phyloP scores from a whole-genome alignment of 116 monocot species.

The Iris pallida region DNA sequence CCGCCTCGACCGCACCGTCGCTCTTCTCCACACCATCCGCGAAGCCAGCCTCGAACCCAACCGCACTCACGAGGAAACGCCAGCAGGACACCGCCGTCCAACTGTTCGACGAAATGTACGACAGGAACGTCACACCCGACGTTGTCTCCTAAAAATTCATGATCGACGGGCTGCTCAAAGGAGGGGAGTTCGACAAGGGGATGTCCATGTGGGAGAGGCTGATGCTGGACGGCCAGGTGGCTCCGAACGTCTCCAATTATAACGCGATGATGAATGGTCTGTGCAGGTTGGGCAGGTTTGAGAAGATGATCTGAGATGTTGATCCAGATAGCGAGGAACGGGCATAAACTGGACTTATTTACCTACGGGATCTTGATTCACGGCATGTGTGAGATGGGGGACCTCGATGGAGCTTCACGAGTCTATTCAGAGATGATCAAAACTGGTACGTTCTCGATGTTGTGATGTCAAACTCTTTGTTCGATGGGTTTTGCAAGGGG shows the following conservation, averaged over 20 bases:
- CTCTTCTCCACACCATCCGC: conserved; percentile 21
- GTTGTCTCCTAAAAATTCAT: conserved; percentile 72
- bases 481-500: conserved; percentile 47
- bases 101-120: conserved; percentile 88
- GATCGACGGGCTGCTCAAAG: conserved; percentile 73
- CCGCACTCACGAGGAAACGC: conserved; percentile 25
- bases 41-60: conserved; percentile 40
- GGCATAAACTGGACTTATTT: conserved; percentile 47
- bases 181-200: conserved; percentile 45
- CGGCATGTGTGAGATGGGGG: conserved; percentile 51
- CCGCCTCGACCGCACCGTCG: conserved; percentile 36
- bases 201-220: conserved; percentile 56
- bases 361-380: conserved; percentile 70
- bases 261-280: conserved; percentile 74
- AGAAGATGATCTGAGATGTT: conserved; percentile 47
- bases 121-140: conserved; percentile 37
- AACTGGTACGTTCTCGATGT: conserved; percentile 44
- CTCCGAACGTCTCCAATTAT: conserved; percentile 59
- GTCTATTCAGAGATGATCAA: conserved; percentile 60
- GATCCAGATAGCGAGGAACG: conserved; percentile 56
- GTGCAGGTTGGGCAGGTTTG: conserved; percentile 67
- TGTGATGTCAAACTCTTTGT: conserved; percentile 58
- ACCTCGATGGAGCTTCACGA: conserved; percentile 47
- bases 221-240: conserved; percentile 32
- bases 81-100: conserved; percentile 34